Percentiles rank a stretch among this genome's conserved stretches.
These are phyloP conservation scores for Fagopyrum homotropicum DNA, from an alignment of 148 eudicot genomes.

Conservation along the genomic window DNA sequence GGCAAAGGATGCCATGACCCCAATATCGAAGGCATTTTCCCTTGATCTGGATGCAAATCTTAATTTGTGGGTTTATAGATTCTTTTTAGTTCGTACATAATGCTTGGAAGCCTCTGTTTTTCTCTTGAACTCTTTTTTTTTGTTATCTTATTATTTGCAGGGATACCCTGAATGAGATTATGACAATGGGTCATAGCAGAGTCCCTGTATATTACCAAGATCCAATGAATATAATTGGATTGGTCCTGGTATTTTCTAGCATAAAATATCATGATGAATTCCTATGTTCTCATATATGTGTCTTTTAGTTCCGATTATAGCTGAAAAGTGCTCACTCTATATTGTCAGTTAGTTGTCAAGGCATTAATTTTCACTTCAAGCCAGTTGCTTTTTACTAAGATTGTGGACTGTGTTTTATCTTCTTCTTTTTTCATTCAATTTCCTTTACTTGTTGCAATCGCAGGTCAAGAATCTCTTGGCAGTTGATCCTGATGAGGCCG, in stretches of 20 bases:
- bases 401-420: not conserved
- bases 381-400: not conserved
- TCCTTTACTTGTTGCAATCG: conserved; percentile 7
- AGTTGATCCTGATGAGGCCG: conserved; percentile 71
- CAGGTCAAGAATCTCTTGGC: conserved; percentile 86
- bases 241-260: conserved; percentile 54
- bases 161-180: conserved; percentile 85
- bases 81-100: conserved; percentile 19
- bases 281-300: not conserved
- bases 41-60: conserved; percentile 98
- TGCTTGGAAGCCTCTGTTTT: conserved; percentile 15
- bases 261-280: not conserved
- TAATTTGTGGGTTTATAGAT: conserved; percentile 73
- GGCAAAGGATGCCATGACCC: conserved; percentile 97
- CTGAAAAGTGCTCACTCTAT: not conserved
- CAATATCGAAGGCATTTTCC: conserved; percentile 95
- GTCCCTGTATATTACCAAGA: conserved; percentile 77
- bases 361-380: not conserved
- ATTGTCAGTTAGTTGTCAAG: not conserved
- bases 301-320: not conserved
- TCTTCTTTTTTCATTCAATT: not conserved
- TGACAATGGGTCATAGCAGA: conserved; percentile 94
- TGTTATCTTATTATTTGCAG: conserved; percentile 22
- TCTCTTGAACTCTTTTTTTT: conserved; percentile 19
- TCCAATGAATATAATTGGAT: conserved; percentile 68